phyloP scores from a whole-genome alignment of 2,329 filamentous ascomycete species.

The Colletotrichum sp. region DNA sequence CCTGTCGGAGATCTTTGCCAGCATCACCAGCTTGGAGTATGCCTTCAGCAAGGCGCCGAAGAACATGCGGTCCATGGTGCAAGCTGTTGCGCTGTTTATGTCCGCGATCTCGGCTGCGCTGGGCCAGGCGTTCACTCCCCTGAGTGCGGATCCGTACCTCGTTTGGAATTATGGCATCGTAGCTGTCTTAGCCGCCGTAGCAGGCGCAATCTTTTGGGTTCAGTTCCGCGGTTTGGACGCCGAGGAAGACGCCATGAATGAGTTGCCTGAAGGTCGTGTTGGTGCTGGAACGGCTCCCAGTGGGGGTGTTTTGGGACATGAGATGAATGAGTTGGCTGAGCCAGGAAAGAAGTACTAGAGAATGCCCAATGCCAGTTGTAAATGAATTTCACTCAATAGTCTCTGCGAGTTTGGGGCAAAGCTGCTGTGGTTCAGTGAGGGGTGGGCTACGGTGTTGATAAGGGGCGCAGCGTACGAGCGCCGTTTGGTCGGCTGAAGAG shows the following conservation, averaged over 20 bases:
- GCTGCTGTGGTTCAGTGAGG: background rate
- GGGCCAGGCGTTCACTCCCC: constrained; percentile 59
- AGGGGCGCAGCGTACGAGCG: background rate
- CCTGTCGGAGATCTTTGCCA: constrained; percentile 54
- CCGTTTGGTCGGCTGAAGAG: background rate
- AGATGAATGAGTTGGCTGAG: background rate
- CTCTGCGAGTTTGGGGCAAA: background rate
- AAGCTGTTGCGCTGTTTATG: constrained; percentile 71
- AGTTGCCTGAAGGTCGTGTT: constrained; percentile 44
- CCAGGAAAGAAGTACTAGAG: background rate
- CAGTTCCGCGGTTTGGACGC: constrained; percentile 66
- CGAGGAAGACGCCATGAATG: constrained; percentile 72
- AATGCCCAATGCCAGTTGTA: background rate
- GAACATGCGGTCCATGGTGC: constrained; percentile 79
- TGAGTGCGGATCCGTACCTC: constrained; percentile 65
- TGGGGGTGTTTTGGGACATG: background rate
- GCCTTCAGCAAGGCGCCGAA: constrained; percentile 78
- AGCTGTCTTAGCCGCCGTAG: constrained; percentile 68
- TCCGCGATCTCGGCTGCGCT: constrained; percentile 72
- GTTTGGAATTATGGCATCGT: constrained; percentile 77
- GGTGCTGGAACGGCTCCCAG: background rate
- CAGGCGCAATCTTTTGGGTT: constrained; percentile 71
- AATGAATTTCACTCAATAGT: background rate
- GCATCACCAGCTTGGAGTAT: constrained; percentile 70
- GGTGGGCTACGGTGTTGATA: background rate